Evolutionary conservation across 352 stramenopile species (phyloP).

Genomic region (Pythium utonaiense): DNA sequence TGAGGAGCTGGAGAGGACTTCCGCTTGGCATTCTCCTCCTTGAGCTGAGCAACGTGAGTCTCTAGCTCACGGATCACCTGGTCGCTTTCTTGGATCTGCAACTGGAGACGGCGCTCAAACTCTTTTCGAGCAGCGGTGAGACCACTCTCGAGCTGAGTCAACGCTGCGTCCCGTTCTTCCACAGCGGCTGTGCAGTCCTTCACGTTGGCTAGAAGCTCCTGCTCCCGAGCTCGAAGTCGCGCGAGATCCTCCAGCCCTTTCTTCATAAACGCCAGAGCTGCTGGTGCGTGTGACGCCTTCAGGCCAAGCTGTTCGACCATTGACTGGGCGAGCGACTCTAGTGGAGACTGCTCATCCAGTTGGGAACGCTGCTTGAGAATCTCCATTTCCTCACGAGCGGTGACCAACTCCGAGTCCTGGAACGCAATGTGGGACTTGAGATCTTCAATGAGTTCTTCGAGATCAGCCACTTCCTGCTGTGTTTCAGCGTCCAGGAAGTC

Average conservation of each 20-base stretch:
- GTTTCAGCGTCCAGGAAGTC: conserved; percentile 58
- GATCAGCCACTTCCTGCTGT: conserved; percentile 63
- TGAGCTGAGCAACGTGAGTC: conserved; percentile 38
- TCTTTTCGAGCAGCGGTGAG: conserved; percentile 59
- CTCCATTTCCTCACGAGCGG: conserved; percentile 50
- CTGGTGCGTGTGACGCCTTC: background rate
- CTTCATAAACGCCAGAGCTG: conserved; percentile 28
- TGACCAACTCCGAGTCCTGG: conserved; percentile 63
- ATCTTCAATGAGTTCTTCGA: conserved; percentile 77
- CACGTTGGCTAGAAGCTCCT: conserved; percentile 34
- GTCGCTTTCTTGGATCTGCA: conserved; percentile 43
- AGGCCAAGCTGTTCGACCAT: conserved; percentile 32
- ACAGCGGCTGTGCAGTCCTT: conserved; percentile 36
- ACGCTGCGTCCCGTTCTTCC: conserved; percentile 41
- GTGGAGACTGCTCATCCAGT: conserved; percentile 36
- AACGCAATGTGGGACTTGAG: conserved; percentile 80
- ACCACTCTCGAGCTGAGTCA: conserved; percentile 61
- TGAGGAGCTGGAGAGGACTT: background rate
- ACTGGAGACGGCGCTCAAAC: conserved; percentile 62
- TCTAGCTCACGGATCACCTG: conserved; percentile 32
- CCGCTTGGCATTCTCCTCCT: conserved; percentile 15
- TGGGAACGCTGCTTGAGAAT: conserved; percentile 41
- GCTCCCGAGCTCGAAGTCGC: conserved; percentile 40
- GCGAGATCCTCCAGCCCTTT: conserved; percentile 58
- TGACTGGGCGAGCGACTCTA: conserved; percentile 34